Conservation (phyloP, 23 red algal genomes). For the Gracilaria gracilis region DNA sequence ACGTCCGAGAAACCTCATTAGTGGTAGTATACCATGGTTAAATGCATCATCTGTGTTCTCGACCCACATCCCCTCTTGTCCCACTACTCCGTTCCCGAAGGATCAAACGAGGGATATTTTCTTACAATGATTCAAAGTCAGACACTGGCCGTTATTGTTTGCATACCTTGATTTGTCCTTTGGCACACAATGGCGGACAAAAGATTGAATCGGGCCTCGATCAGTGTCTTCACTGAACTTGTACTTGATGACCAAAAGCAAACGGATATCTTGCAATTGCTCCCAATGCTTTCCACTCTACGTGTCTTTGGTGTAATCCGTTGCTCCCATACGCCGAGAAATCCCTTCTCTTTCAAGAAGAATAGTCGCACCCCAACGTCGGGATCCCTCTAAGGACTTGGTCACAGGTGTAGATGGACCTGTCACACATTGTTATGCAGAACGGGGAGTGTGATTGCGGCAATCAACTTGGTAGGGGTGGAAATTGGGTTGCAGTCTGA, state of each 20-base stretch:
- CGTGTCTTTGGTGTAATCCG: conserved; percentile 72
- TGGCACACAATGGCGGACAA: conserved; percentile 87
- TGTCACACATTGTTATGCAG: not conserved
- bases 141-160: conserved; percentile 52
- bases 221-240: conserved; percentile 90
- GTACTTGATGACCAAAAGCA: conserved; percentile 75
- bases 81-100: conserved; percentile 96
- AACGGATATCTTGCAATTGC: conserved; percentile 81
- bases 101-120: conserved; percentile 81
- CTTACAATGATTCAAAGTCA: conserved; percentile 93
- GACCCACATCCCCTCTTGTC: conserved; percentile 90
- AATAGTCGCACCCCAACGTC: conserved; percentile 10
- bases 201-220: conserved; percentile 69
- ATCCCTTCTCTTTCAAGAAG: conserved; percentile 47
- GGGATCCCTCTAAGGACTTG: not conserved
- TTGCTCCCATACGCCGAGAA: conserved; percentile 60
- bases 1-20: too few relatives aligned
- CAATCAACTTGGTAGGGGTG: not conserved
- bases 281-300: conserved; percentile 75
- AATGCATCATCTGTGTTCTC: too few relatives aligned
- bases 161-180: conserved; percentile 84
- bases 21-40: too few relatives aligned
- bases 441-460: not conserved
- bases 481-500: not conserved
- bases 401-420: not conserved